phyloP scores from a whole-genome alignment of 169 alveolate genomes.

The Theileria sp. region DNA sequence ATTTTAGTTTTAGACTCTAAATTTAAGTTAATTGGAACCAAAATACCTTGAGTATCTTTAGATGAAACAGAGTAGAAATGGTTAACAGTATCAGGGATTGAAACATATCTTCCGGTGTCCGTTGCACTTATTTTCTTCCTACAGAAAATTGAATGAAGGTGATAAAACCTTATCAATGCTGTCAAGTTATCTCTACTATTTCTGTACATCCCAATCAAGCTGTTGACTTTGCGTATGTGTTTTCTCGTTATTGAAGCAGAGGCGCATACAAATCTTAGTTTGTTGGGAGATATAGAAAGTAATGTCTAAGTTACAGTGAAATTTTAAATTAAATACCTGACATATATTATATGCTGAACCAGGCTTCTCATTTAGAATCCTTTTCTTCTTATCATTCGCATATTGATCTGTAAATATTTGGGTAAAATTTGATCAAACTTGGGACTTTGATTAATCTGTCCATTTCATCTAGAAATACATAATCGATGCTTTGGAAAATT shows the following conservation, averaged over 20 bases:
- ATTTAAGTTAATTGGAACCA: background rate
- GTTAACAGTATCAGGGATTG: slow-evolving; percentile 41
- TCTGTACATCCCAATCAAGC: slow-evolving; percentile 37
- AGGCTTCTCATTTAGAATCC: slow-evolving; percentile 24
- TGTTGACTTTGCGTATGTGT: slow-evolving; percentile 47
- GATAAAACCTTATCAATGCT: slow-evolving; percentile 49
- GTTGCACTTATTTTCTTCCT: slow-evolving; percentile 39
- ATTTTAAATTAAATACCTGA: slow-evolving; percentile 20
- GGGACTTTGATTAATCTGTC: slow-evolving; percentile 61
- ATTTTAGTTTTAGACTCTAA: background rate
- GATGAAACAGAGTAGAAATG: slow-evolving; percentile 32
- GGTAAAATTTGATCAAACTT: slow-evolving; percentile 6
- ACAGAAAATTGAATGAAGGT: background rate
- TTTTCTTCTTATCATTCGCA: slow-evolving; percentile 31
- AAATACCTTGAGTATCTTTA: slow-evolving; percentile 32
- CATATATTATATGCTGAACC: slow-evolving; percentile 58
- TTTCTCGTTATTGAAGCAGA: slow-evolving; percentile 60
- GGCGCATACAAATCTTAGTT: slow-evolving; percentile 55
- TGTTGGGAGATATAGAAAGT: slow-evolving; percentile 42
- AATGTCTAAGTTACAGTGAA: slow-evolving; percentile 30
- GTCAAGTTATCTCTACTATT: slow-evolving; percentile 25
- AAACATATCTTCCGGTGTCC: slow-evolving; percentile 48
- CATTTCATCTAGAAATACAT: slow-evolving; percentile 50
- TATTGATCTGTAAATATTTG: slow-evolving; percentile 29
- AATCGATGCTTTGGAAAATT: slow-evolving; percentile 35